Evolutionary conservation across 176 grass and related monocot species (phyloP).

Genomic region (Eleusine coracana): DNA sequence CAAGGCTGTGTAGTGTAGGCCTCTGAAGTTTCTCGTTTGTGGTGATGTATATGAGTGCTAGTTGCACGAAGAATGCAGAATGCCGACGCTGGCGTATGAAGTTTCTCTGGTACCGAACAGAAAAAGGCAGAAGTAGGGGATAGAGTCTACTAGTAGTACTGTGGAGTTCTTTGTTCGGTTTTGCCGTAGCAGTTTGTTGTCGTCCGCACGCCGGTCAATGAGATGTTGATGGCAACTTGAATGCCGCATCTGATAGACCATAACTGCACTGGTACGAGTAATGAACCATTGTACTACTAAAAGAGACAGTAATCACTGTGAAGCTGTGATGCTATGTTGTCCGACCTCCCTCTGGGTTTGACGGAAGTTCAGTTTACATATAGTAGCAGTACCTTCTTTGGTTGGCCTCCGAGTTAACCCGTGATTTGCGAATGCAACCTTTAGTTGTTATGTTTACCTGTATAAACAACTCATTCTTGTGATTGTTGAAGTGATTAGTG

Average conservation of each 20-base stretch:
- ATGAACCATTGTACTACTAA: constrained; percentile 11
- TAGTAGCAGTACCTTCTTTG: background rate
- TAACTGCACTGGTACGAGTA: constrained; percentile 14
- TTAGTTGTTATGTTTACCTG: background rate
- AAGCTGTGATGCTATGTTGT: background rate
- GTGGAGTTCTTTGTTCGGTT: constrained; percentile 10
- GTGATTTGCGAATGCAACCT: background rate
- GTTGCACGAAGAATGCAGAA: background rate
- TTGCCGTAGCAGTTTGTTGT: constrained; percentile 30
- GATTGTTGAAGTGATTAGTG: background rate
- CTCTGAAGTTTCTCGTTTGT: background rate
- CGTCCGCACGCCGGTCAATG: constrained; percentile 12
- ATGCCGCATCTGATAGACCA: constrained; percentile 38
- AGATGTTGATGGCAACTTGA: constrained; percentile 35
- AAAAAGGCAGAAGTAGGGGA: background rate
- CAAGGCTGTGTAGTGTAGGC: background rate
- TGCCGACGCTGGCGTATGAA: background rate
- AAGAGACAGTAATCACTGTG: background rate
- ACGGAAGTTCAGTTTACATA: background rate
- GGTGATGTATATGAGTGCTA: background rate
- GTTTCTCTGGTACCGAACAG: background rate
- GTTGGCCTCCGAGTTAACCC: background rate
- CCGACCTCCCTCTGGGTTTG: background rate
- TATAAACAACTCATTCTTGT: background rate
- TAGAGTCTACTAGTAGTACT: background rate